Base-by-base conservation (phyloP, 1,284 basidiomycete genomes). In the Papiliotrema laurentii region DNA sequence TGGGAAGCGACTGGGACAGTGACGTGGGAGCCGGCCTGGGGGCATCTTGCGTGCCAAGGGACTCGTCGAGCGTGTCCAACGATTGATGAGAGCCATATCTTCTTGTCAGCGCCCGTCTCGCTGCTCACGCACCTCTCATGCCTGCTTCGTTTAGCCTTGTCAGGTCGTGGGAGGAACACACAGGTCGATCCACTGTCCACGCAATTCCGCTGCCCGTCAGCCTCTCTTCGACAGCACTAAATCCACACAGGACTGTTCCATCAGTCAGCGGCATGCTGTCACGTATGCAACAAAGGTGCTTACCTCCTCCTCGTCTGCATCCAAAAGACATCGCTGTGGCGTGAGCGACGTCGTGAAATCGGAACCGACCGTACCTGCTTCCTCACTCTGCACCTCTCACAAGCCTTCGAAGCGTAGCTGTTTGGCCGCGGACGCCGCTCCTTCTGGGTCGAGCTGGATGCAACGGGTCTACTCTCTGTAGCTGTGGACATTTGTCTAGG, bases 141-240 rank as follows among this genome's bases (percentile, higher is more conserved):
- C 19, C 53, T 36, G 42, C 42, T 47, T 48, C 50, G 21, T 28
- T 55, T 55, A 2, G 46, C n/a, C 33, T 19, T 41, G 5, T 55
- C 42, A 4, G 19, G 16, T 13, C 38, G 44, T 19, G 33, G 44
- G 4, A 27, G 33, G 22, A 26, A 48, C 18, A 48, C 39, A 24
- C 46, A 48, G 14, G 22, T 25, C 11, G 31, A 42, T 22, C 39
- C 38, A 19, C 46, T 42, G 24, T 31, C 46, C 3, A 42, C 7
- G 24, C 46, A 48, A 24, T 48, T 48, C 19, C 46, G 38, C 39
- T 42, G 21, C 3, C 16, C 28, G 22, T 39, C 35, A 37, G 19
- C 7, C 7, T 19, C 30, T 22, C 5, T 34, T 22, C 7, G n/a
- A 22, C 24, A 28, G 24, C n/a, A 28, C 11, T 14, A 4, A 13